phyloP scores from a whole-genome alignment of 306 rosid species.

The Sicyos baderoa region DNA sequence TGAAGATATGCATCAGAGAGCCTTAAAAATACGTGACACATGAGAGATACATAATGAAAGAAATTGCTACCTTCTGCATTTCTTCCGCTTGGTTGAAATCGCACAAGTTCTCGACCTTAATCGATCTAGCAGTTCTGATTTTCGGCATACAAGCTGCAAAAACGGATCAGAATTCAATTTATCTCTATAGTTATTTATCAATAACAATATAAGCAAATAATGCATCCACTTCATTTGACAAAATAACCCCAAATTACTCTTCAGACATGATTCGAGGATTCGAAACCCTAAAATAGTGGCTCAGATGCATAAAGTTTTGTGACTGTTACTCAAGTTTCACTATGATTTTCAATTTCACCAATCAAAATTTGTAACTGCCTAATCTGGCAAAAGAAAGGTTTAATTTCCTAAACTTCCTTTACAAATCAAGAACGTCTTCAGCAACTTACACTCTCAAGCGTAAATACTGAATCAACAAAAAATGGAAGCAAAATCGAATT shows the following conservation, averaged over 20 bases:
- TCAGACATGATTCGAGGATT: background rate
- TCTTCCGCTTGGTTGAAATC: slow-evolving; percentile 68
- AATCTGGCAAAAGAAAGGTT: slow-evolving; percentile 1
- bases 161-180: slow-evolving; percentile 18
- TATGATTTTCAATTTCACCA: background rate
- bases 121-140: slow-evolving; percentile 73
- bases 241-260: background rate
- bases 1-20: slow-evolving; percentile 12
- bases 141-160: slow-evolving; percentile 84
- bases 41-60: background rate
- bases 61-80: slow-evolving; percentile 43
- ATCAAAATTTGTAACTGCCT: slow-evolving; percentile 4
- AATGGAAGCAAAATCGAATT: background rate
- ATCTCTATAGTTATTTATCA: background rate
- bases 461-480: background rate
- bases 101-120: slow-evolving; percentile 60
- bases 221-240: background rate
- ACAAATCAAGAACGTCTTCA: background rate
- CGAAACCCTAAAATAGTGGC: background rate
- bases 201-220: background rate
- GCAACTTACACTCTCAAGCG: background rate
- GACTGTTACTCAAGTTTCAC: background rate
- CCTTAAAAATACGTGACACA: background rate
- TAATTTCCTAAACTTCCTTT: background rate
- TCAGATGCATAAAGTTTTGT: background rate